Base-by-base conservation (phyloP, 2,329 filamentous ascomycete genomes). In the Alternaria sp. region DNA sequence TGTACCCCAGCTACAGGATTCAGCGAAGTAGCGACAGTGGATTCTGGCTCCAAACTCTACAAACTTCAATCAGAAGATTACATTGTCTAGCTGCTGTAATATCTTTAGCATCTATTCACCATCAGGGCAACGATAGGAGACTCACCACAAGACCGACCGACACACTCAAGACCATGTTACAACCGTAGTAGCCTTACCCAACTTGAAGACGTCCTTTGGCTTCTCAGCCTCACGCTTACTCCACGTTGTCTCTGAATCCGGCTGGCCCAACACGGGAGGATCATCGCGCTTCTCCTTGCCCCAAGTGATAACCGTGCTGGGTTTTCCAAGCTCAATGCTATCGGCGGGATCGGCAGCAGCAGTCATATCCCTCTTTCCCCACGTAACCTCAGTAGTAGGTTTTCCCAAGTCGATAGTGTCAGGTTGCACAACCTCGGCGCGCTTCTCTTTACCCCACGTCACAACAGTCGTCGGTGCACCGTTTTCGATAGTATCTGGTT, bases 201-300 rank as follows among this genome's bases (percentile, higher is more conserved):
- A 54, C 12, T 58, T 51, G 18, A 70, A 60, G 11, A 36, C 58
- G 43, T 69, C 59, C n/a, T 60, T 53, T 6, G 63, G 63, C 41
- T 58, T 60, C 14, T 20, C 38, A 8, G 44, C 30, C 34, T 55
- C 41, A 51, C 67, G 62, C 60, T 70, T 72, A 7, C 64, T 61
- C 71, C 71, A 73, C 5, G 60, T 68, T 2, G 64, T 36, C 16
- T 46, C 58, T 1, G 66, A 62, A 2, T 51, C 56, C 0, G 68
- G 57, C 4, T 57, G 42, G 1, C 62, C 62, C 3, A 64, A 11
- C 12, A 44, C 55, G 4, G 63, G 66, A 5, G n/a, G 48, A 8
- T 52, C 34, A 7, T 61, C 53, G 20, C 63, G 53, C 49, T 71
- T 57, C 14, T 55, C 44, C 22, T 60, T 69, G 14, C 56, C 30